phyloP scores from a whole-genome alignment of 495 filamentous ascomycete genomes.

The Tuber borchii region DNA sequence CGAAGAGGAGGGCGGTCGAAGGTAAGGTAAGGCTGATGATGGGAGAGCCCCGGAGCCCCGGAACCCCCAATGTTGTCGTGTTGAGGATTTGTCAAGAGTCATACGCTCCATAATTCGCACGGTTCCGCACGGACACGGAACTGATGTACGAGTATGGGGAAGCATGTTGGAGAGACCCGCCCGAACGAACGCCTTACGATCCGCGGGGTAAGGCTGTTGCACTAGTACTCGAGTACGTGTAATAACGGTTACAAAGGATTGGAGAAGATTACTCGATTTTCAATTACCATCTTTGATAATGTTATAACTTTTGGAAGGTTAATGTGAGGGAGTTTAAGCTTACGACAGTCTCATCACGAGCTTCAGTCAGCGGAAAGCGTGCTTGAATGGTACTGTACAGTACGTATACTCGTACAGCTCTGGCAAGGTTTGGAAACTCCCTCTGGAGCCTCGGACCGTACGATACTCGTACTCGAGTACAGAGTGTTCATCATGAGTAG shows the following conservation, averaged over 20 bases:
- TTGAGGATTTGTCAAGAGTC: background rate
- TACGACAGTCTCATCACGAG: background rate
- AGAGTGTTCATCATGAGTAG: background rate
- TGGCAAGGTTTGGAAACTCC: background rate
- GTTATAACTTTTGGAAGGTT: background rate
- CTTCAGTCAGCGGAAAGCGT: background rate
- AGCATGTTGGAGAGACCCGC: background rate
- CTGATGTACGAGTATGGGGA: background rate
- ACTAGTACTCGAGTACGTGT: too few relatives aligned
- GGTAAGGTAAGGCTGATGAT: background rate
- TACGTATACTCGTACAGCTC: background rate
- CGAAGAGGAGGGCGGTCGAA: background rate
- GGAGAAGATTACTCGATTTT: background rate
- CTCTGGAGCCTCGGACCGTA: background rate
- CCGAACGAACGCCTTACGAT: background rate
- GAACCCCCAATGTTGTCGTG: background rate
- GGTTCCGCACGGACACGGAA: background rate
- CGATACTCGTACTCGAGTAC: background rate
- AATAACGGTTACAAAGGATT: constrained; percentile 1
- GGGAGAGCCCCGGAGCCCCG: background rate
- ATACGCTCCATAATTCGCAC: background rate
- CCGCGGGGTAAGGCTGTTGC: background rate
- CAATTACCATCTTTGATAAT: background rate
- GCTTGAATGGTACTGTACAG: background rate
- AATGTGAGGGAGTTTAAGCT: background rate